A percentile compares a stretch with the other conserved stretches of the same genome.
These are phyloP conservation scores for Coemansia sp. DNA, from an alignment of 192 early-diverging fungal genomes.

Conservation along the genomic window DNA sequence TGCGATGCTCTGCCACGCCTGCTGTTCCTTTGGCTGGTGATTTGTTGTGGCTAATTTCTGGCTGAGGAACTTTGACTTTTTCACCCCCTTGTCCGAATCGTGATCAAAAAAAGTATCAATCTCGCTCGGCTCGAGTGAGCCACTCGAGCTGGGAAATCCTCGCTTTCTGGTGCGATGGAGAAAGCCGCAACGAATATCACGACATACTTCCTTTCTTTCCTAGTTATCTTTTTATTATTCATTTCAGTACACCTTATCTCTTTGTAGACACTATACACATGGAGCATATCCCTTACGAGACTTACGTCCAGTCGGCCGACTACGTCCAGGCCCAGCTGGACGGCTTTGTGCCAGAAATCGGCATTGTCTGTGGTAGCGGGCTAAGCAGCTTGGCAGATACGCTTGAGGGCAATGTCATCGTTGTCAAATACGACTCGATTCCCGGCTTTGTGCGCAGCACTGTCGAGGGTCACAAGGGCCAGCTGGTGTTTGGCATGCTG, in stretches of 20 bases:
- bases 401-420: conserved; percentile 63
- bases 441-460: conserved; percentile 85
- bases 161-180: background rate
- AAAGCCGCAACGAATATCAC: background rate
- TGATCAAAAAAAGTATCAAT: background rate
- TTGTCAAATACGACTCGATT: conserved; percentile 79
- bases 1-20: conserved; percentile 5
- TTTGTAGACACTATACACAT: background rate
- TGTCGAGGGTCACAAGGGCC: conserved; percentile 57
- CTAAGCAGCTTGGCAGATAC: conserved; percentile 82
- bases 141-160: background rate
- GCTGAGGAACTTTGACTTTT: background rate
- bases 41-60: background rate
- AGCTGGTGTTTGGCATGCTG: conserved; percentile 84
- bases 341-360: conserved; percentile 59
- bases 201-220: background rate
- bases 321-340: conserved; percentile 24
- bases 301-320: conserved; percentile 41
- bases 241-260: background rate
- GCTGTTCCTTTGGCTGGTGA: background rate
- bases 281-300: conserved; percentile 45
- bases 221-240: background rate
- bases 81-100: background rate
- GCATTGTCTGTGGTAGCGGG: conserved; percentile 90
- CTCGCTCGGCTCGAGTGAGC: background rate